Base-by-base conservation (phyloP, 345 rosid species). In the Sisymbrium irio region DNA sequence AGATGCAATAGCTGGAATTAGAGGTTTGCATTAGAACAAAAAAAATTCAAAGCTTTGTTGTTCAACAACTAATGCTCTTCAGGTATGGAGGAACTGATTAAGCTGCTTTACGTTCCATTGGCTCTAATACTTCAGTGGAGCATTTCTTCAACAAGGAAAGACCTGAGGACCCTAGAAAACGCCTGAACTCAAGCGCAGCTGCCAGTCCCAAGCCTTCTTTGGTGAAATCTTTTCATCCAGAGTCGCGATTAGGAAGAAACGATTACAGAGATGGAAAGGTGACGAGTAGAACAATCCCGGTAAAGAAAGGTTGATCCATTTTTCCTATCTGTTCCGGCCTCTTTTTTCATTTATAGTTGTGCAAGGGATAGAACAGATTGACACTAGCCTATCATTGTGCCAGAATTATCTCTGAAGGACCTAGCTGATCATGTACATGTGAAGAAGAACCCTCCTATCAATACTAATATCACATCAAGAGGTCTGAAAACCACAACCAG, bases 1-100 rank as follows among this genome's bases (percentile, higher is more conserved):
- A 15, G 79, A 81, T 78, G 51, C 76, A 32, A 80, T 86, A 56
- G 72, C 62, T 62, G 85, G 88, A 56, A 32, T 86, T 53, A 67
- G 59, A 82, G 94, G 94, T 88, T 63, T 60, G 74, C 20, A 35
- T 15, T 39, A 4, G 9, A 49, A 28, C 36, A 25, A 51, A 49
- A 25, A 51, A 49, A 22, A 3, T 22, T 22, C 25, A 22, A 22
- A 22, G 11, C 45, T 30, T 50, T 40, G 4, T 41, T 59, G 12
- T 59, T 58, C 55, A 67, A 58, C 35, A 30, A n/a, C 1, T 28
- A 44, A 62, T 65, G 20, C 58, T 58, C 36, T 75, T 50, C 17
- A 19, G 9, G 19, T 68, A 13, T 45, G 49, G 36, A 46, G 49
- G 36, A 46, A 33, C 9, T 36, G 4, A 27, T 19, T 12, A 67